phyloP scores from a whole-genome alignment of 75 land plant species.

The Selaginella tamariscina region DNA sequence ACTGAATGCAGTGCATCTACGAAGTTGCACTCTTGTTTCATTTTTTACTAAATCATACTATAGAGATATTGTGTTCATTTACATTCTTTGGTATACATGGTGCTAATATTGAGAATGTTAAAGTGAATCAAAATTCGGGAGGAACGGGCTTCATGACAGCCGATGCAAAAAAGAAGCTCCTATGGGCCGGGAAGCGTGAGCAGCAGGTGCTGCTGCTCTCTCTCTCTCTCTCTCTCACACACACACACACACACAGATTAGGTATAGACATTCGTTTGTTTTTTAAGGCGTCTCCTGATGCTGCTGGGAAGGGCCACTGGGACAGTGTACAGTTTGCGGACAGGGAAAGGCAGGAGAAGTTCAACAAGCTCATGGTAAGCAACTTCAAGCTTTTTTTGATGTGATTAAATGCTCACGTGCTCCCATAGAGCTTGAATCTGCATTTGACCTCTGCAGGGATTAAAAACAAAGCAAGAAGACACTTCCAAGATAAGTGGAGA shows the following conservation, averaged over 20 bases:
- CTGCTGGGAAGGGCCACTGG: slow-evolving; percentile 51
- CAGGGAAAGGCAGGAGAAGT: slow-evolving; percentile 83
- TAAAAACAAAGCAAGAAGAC: slow-evolving; percentile 63
- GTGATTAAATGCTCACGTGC: not conserved
- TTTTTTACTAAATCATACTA: not conserved
- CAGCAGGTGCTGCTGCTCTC: not conserved
- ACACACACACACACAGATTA: too few species aligned
- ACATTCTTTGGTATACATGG: slow-evolving; percentile 8
- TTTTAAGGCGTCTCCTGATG: slow-evolving; percentile 22
- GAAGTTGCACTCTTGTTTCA: not conserved
- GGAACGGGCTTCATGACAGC: slow-evolving; percentile 50
- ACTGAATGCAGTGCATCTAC: not conserved
- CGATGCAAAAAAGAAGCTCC: slow-evolving; percentile 88
- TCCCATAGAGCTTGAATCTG: slow-evolving; percentile 84
- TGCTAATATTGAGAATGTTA: slow-evolving; percentile 11
- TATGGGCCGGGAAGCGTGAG: slow-evolving; percentile 85
- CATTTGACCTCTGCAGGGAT: slow-evolving; percentile 95
- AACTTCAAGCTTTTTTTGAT: not conserved
- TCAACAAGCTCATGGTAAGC: slow-evolving; percentile 98
- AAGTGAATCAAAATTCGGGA: slow-evolving; percentile 77
- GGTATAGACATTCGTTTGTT: too few species aligned
- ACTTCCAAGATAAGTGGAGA: not conserved
- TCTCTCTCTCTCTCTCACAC: not conserved
- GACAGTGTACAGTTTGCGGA: slow-evolving; percentile 63
- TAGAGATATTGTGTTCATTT: not conserved